These are phyloP conservation scores for Magnolia changhungtana DNA, from an alignment of 164 flowering plant genomes.

Conservation along the genomic window DNA sequence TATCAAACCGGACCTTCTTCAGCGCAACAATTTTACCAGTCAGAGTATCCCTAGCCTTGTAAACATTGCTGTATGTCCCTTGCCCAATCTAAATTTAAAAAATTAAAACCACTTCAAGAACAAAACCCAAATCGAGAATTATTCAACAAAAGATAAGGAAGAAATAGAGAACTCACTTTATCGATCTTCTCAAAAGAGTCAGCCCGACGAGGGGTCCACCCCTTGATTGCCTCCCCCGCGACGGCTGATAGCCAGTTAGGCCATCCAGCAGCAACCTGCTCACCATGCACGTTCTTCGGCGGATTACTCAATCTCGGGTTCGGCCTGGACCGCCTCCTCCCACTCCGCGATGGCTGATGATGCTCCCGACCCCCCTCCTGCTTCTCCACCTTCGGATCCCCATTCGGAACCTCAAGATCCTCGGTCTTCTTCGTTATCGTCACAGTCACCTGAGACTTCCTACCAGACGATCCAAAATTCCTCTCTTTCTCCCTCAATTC, in stretches of 20 bases:
- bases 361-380: conserved; percentile 12
- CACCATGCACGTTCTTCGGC: too few relatives aligned
- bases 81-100: conserved; percentile 46
- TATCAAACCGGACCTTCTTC: conserved; percentile 50
- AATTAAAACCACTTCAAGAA: too few relatives aligned
- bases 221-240: too few relatives aligned
- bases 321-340: too few relatives aligned
- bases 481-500: conserved; percentile 18
- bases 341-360: background rate
- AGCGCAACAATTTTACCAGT: conserved; percentile 45
- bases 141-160: too few relatives aligned
- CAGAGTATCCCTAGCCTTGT: conserved; percentile 60
- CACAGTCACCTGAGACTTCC: conserved; percentile 20
- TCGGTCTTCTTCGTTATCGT: conserved; percentile 4
- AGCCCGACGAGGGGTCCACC: too few relatives aligned
- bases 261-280: too few relatives aligned
- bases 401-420: conserved; percentile 21
- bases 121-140: too few relatives aligned
- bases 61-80: conserved; percentile 73
- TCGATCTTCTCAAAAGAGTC: too few relatives aligned
- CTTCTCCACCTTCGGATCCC: conserved; percentile 17
- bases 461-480: background rate
- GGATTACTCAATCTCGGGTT: too few relatives aligned
- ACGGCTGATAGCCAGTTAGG: too few relatives aligned
- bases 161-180: too few relatives aligned